Percentiles rank a stretch among this genome's conserved stretches.
Conservation (phyloP, 2,329 filamentous ascomycete genomes). For the Penicillium sp. region DNA sequence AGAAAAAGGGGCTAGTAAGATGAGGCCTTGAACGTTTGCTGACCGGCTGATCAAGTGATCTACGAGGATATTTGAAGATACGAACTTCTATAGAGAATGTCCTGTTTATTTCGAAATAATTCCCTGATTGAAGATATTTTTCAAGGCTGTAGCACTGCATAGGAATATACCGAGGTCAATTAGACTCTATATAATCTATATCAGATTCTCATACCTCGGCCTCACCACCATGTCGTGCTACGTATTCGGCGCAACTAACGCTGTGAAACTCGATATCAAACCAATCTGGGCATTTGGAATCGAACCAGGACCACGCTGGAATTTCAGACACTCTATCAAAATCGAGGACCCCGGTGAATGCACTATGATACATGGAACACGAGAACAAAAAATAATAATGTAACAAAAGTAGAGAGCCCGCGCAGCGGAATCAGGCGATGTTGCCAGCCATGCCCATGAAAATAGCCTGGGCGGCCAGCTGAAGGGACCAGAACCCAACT, state of each 20-base stretch:
- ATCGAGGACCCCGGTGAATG: not conserved
- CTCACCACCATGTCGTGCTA: not conserved
- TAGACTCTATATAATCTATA: too few species aligned
- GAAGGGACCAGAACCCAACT: conserved; percentile 94
- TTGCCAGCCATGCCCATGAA: conserved; percentile 95
- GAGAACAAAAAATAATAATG: not conserved
- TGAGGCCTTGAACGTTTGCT: too few species aligned
- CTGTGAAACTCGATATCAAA: conserved; percentile 1
- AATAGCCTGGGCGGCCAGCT: conserved; percentile 86
- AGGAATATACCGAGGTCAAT: not conserved
- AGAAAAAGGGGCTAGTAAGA: not conserved
- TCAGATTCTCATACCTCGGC: too few species aligned
- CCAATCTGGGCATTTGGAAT: not conserved
- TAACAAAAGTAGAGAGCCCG: conserved; percentile 21
- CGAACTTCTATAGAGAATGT: too few species aligned
- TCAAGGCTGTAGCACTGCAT: too few species aligned
- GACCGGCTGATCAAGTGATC: too few species aligned
- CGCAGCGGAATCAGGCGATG: conserved; percentile 49
- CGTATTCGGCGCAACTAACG: conserved; percentile 5
- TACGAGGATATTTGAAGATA: too few species aligned
- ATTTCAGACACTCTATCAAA: not conserved
- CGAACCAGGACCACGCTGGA: not conserved
- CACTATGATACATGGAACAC: not conserved
- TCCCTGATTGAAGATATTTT: too few species aligned
- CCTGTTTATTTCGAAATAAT: too few species aligned